phyloP scores from a whole-genome alignment of 2,329 filamentous ascomycete species.

The Colletotrichum spinosum region DNA sequence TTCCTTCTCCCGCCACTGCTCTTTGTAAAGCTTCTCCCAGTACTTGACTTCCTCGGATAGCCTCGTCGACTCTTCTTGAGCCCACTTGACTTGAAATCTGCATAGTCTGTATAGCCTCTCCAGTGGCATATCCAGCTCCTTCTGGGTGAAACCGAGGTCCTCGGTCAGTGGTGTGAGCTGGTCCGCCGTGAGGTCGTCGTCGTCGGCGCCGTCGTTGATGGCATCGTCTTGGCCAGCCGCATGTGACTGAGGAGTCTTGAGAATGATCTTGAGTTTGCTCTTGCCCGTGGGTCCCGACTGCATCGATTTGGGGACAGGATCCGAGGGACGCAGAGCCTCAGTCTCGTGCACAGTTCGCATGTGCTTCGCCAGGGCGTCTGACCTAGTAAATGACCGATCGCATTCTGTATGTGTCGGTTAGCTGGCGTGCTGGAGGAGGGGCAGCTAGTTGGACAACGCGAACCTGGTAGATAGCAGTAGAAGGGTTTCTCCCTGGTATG shows the following conservation, averaged over 20 bases:
- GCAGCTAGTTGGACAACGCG: slow-evolving; percentile 39
- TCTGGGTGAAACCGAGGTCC: slow-evolving; percentile 72
- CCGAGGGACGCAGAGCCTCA: slow-evolving; percentile 85
- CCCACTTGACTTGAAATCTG: slow-evolving; percentile 78
- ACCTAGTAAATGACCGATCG: slow-evolving; percentile 95
- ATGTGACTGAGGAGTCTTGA: slow-evolving; percentile 71
- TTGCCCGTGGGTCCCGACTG: slow-evolving; percentile 60
- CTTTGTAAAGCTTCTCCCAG: slow-evolving; percentile 74
- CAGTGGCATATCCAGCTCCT: slow-evolving; percentile 71
- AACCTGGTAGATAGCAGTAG: slow-evolving; percentile 94
- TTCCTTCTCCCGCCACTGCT: slow-evolving; percentile 85
- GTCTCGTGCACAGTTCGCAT: slow-evolving; percentile 99
- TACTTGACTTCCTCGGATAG: slow-evolving; percentile 74
- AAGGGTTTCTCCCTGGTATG: slow-evolving; percentile 99
- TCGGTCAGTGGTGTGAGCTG: slow-evolving; percentile 66
- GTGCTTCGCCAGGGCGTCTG: slow-evolving; percentile 95
- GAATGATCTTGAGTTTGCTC: slow-evolving; percentile 71
- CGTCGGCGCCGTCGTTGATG: slow-evolving; percentile 64
- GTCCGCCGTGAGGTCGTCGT: slow-evolving; percentile 68
- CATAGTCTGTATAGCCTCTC: slow-evolving; percentile 75
- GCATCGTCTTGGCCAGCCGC: slow-evolving; percentile 66
- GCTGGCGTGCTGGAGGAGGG: neutral
- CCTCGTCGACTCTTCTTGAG: slow-evolving; percentile 72
- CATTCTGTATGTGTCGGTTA: slow-evolving; percentile 74
- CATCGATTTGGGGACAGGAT: slow-evolving; percentile 79